A percentile compares a stretch with the other conserved stretches of the same genome.
phyloP scores from a whole-genome alignment of 1,284 basidiomycete species.

The Apiotrichum brassicae region DNA sequence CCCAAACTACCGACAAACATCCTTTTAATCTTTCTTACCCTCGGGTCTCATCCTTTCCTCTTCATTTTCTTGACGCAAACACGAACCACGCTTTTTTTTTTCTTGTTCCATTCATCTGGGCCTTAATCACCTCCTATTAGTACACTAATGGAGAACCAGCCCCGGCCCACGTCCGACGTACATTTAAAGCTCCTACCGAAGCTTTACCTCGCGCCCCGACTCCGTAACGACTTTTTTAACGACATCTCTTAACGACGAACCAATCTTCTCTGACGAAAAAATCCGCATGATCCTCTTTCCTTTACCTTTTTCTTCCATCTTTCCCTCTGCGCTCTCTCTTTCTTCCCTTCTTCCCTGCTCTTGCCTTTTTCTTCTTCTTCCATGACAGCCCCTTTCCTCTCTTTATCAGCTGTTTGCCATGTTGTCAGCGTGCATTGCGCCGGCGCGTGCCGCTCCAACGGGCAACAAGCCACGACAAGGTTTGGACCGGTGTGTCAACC shows the following conservation, averaged over 20 bases:
- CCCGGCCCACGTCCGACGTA: no score
- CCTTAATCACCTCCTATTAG: no score
- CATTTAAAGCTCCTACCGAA: background rate
- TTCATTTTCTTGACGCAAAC: no score
- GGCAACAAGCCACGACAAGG: no score
- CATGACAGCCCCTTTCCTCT: background rate
- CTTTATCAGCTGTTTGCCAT: background rate
- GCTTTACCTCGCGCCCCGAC: background rate
- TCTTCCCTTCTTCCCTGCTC: background rate
- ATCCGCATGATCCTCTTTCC: background rate
- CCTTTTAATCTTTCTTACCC: background rate
- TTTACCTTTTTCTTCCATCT: background rate
- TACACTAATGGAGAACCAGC: no score
- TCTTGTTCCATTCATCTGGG: background rate
- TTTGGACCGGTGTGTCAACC: no score
- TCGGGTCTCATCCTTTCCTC: background rate
- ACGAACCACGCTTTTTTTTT: background rate
- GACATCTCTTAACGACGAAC: background rate
- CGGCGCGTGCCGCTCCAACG: constrained; percentile 1
- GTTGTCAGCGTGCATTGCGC: background rate
- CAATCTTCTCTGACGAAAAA: no score
- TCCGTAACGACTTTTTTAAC: background rate
- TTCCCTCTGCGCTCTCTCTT: background rate
- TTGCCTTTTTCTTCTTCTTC: background rate
- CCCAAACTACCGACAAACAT: background rate